Evolutionary conservation across 2,329 filamentous ascomycete species (phyloP), one percentile per base, ranked within the genome.

Genomic region (Sporothrix globosa): DNA sequence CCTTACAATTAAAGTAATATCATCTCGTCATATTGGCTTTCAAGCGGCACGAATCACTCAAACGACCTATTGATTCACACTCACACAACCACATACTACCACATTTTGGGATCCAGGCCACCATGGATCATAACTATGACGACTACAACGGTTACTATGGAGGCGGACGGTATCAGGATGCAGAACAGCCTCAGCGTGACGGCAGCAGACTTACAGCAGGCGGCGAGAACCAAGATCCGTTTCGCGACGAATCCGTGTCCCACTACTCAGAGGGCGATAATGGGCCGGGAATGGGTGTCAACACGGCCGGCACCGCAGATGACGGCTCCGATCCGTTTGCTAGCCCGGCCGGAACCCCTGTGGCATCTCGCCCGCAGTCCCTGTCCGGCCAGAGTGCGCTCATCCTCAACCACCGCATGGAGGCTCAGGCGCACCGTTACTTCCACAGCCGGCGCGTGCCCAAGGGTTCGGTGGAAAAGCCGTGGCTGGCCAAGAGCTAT

Each of bases 401-500:
- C n/a, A 27, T 46, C 13, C 13, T 46, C 11, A 63, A 63, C 21
- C 39, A 75, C 24, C 77, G 77, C 21, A 78, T 80, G 50, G 79
- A 82, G 19, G 79, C 81, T 61, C 79, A 79, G 34, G 74, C 78
- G 21, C 81, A 83, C 74, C 82, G 84, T 68, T 93, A 90, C 80
- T 95, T 94, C 77, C 90, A 90, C 79, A 93, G 91, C 21, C 84
- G 91, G 71, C 83, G 91, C 72, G 86, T 95, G 46, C 86, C 85
- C 77, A 92, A 92, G 78, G 91, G 87, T 54, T 87, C 92, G 65
- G 80, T 92, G 3, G 90, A 93, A 77, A 90, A 92, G 81, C 91
- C 92, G 14, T 96, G 92, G 92, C 80, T 91, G 52, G 80, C 86
- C n/a, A 90, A 89, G 77, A 50, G 44, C 24, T 24, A 21, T 17